Conservation (phyloP, 306 rosid genomes). For the Senna siamea region DNA sequence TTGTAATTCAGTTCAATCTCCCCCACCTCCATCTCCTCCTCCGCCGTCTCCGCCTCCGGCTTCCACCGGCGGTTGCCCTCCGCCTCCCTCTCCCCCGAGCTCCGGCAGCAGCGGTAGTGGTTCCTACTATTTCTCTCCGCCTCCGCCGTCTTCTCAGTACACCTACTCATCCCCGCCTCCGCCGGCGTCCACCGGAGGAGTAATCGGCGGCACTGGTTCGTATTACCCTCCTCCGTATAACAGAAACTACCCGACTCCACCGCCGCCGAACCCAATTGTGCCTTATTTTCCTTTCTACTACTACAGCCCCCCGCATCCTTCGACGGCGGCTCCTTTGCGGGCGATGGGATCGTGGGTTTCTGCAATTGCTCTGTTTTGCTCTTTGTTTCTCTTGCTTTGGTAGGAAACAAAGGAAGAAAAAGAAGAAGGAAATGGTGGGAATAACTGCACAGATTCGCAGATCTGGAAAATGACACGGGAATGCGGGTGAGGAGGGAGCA, state of each 20-base stretch:
- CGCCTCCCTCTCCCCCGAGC: slow-evolving; percentile 68
- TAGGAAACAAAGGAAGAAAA: slow-evolving; percentile 4
- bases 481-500: slow-evolving; percentile 10
- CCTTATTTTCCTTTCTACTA: slow-evolving; percentile 89
- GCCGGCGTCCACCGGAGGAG: slow-evolving; percentile 56
- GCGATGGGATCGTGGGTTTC: slow-evolving; percentile 9
- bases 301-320: slow-evolving; percentile 70
- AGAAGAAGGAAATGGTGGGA: slow-evolving; percentile 1
- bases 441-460: slow-evolving; percentile 68
- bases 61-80: slow-evolving; percentile 56
- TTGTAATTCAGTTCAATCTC: slow-evolving; percentile 43
- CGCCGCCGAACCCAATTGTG: slow-evolving; percentile 98
- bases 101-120: slow-evolving; percentile 51
- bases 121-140: slow-evolving; percentile 61
- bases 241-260: slow-evolving; percentile 67
- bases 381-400: slow-evolving; percentile 48
- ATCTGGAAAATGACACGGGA: slow-evolving; percentile 51
- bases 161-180: slow-evolving; percentile 66
- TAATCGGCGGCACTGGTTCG: slow-evolving; percentile 40
- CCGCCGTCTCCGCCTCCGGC: slow-evolving; percentile 42
- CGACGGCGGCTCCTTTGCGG: too few relatives aligned
- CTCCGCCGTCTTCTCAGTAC: slow-evolving; percentile 62
- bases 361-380: slow-evolving; percentile 31
- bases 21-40: slow-evolving; percentile 67
- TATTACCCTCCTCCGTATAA: slow-evolving; percentile 69